Evolutionary conservation across 106 monocot genomes (phyloP).

Genomic region (Dendrobium nobile): DNA sequence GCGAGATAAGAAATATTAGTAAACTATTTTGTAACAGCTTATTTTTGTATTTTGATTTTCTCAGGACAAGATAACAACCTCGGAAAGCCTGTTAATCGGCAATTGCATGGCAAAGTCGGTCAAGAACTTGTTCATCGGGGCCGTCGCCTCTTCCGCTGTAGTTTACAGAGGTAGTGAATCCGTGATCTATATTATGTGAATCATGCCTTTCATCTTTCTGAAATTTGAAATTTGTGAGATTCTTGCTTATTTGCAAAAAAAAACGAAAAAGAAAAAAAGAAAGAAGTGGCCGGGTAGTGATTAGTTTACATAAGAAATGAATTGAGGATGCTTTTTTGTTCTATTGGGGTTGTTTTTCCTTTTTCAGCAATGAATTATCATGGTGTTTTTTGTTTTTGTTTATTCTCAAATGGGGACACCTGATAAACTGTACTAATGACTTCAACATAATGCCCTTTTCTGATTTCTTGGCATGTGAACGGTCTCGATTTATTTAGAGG

Average conservation of each 20-base stretch:
- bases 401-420: too few relatives aligned
- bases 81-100: neutral
- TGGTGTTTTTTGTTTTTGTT: too few relatives aligned
- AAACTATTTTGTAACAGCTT: neutral
- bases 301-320: neutral
- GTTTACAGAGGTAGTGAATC: constrained; percentile 6
- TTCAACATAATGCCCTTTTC: neutral
- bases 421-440: neutral
- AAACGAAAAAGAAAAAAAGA: too few relatives aligned
- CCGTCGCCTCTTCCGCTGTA: neutral
- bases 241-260: neutral
- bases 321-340: neutral
- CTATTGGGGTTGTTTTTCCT: too few relatives aligned
- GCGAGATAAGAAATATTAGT: neutral
- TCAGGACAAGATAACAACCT: constrained; percentile 5
- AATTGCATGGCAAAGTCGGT: neutral
- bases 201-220: neutral
- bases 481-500: neutral
- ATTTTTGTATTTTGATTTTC: neutral
- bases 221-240: constrained; percentile 15
- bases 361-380: too few relatives aligned
- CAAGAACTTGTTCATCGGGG: constrained; percentile 7
- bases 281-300: too few relatives aligned
- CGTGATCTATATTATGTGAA: neutral
- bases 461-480: neutral